phyloP scores from a whole-genome alignment of 169 alveolate species.

The Eimeria acervulina region DNA sequence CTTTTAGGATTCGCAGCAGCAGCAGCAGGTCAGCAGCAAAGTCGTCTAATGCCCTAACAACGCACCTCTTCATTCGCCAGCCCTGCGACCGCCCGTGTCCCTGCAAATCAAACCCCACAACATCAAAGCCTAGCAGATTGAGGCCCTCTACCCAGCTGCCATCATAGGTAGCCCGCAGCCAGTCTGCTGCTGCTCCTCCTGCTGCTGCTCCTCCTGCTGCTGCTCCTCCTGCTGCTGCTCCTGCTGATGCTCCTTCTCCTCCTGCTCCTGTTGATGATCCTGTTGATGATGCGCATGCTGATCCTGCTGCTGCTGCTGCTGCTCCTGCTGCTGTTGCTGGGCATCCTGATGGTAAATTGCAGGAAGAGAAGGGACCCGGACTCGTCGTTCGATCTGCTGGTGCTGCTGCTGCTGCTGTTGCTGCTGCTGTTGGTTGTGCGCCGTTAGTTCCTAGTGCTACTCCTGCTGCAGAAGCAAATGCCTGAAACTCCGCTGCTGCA shows the following conservation, averaged over 20 bases:
- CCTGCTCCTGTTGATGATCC: background rate
- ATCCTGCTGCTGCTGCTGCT: no score
- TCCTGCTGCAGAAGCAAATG: no score
- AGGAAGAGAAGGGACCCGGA: no score
- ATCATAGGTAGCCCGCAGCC: background rate
- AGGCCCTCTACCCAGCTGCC: conserved; percentile 81
- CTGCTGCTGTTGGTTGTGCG: no score
- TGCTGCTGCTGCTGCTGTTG: no score
- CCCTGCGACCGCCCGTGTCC: conserved; percentile 81
- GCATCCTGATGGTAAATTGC: background rate
- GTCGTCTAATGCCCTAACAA: conserved; percentile 52
- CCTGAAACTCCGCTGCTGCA: no score
- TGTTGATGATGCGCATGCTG: no score
- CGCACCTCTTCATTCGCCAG: conserved; percentile 49
- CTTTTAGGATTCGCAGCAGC: no score
- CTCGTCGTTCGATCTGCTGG: no score
- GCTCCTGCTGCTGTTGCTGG: no score
- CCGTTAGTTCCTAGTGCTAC: no score
- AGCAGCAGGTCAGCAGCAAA: background rate
- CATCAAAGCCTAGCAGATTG: conserved; percentile 67
- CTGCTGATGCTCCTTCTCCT: background rate
- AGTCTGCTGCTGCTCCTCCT: background rate
- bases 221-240: background rate
- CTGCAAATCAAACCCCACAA: conserved; percentile 79
- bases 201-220: background rate